Evolutionary conservation across 2,329 filamentous ascomycete species (phyloP), one percentile per base, ranked within the genome.

Genomic region (Coniochaeta sp.): DNA sequence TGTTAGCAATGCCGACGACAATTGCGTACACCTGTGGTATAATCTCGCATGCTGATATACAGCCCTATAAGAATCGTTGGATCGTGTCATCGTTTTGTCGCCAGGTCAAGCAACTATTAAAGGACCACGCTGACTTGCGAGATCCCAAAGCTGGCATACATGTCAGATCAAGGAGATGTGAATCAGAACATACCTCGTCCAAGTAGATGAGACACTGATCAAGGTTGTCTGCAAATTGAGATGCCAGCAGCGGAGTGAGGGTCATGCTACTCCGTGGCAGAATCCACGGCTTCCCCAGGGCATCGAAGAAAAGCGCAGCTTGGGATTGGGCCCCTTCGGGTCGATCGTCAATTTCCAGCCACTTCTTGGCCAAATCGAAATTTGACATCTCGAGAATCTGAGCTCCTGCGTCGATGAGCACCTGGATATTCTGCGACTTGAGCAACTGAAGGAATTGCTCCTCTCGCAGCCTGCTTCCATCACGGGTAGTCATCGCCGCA

Each of bases 321-420:
- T 65, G 62, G 0, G 30, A 9, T 32, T 9, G n/a, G 27, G 42
- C n/a, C 16, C 35, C 9, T 20, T 40, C 74, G 73, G 1, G 60
- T n/a, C 0, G 31, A 12, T 60, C 0, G 40, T 82, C 76, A 1
- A 72, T 60, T 0, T 64, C 58, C 0, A 85, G 59, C 81, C 81
- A 85, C 1, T 65, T 63, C 10, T 65, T 65, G 0, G 71, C 80
- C 0, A 85, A 63, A 0, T 64, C 63, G 1, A 61, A 48, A 57
- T 83, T 86, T 53, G 75, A 70, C 68, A 81, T 78, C 57, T 87
- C 83, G 0, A 87, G 61, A 13, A 87, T 79, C 13, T 81, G 77
- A 0, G 84, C 83, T 0, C 84, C 84, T 0, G 81, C 78, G 60
- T 87, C 83, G 1, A 87, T 82, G 0, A 87, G 66, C 0, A 87